These are phyloP conservation scores for Sporothrix pseudoabietina DNA, from an alignment of 2,329 filamentous ascomycete species.

Conservation along the genomic window DNA sequence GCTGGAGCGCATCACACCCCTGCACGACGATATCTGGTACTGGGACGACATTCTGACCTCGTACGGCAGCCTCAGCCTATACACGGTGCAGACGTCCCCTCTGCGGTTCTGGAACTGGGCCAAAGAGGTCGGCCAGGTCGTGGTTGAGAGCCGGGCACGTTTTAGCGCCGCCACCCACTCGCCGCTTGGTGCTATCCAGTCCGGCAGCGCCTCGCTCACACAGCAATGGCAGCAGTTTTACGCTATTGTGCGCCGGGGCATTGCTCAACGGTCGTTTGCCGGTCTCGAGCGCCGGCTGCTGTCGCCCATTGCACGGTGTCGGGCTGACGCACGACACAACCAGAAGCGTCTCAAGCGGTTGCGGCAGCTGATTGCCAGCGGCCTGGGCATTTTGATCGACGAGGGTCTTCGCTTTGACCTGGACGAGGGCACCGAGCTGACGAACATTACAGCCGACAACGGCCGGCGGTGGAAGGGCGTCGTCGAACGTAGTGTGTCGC, in stretches of 20 bases:
- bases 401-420: conserved; percentile 73
- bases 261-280: conserved; percentile 69
- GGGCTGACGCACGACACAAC: conserved; percentile 74
- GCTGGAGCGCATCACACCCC: conserved; percentile 76
- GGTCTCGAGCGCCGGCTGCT: conserved; percentile 73
- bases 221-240: conserved; percentile 73
- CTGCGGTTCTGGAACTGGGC: conserved; percentile 71
- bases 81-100: conserved; percentile 84
- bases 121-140: conserved; percentile 59
- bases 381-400: conserved; percentile 82
- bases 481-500: conserved; percentile 75
- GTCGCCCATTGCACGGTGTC: conserved; percentile 74
- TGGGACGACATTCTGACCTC: conserved; percentile 89
- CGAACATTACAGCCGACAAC: conserved; percentile 45
- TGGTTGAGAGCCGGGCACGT: conserved; percentile 58
- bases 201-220: conserved; percentile 44
- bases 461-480: conserved; percentile 66
- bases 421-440: conserved; percentile 47
- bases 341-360: conserved; percentile 70
- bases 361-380: conserved; percentile 79
- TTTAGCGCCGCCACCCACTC: conserved; percentile 41
- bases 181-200: conserved; percentile 34
- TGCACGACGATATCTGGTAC: conserved; percentile 90
- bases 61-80: conserved; percentile 75
- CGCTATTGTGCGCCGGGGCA: conserved; percentile 72